These are phyloP conservation scores for Lepidium didymum DNA, from an alignment of 345 rosid species.

Conservation along the genomic window DNA sequence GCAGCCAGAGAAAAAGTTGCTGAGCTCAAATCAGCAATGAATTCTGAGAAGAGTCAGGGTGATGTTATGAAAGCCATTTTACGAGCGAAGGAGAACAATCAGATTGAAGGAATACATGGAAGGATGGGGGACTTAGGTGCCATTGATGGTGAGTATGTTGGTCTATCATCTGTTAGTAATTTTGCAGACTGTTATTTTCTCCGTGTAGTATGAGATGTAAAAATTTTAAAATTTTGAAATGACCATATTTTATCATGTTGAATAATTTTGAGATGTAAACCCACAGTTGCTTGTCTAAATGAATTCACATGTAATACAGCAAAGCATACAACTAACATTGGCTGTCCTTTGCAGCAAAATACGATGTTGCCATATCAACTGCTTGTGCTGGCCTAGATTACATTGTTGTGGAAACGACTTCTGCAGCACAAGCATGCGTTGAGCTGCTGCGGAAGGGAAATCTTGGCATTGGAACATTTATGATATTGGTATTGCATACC, in stretches of 20 bases:
- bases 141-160: slow-evolving; percentile 62
- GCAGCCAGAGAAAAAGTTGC: slow-evolving; percentile 86
- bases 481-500: slow-evolving; percentile 71
- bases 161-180: slow-evolving; percentile 4
- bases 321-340: background rate
- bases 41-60: slow-evolving; percentile 90
- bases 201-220: background rate
- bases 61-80: slow-evolving; percentile 82
- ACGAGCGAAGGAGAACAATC: slow-evolving; percentile 70
- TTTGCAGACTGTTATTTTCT: background rate
- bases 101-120: slow-evolving; percentile 88
- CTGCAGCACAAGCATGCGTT: slow-evolving; percentile 91
- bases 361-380: slow-evolving; percentile 91
- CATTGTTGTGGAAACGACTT: slow-evolving; percentile 92
- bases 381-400: slow-evolving; percentile 92
- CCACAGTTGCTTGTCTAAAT: background rate
- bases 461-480: slow-evolving; percentile 91
- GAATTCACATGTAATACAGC: background rate
- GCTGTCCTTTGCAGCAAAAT: slow-evolving; percentile 62
- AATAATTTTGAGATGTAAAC: background rate
- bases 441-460: slow-evolving; percentile 82
- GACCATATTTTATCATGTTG: background rate
- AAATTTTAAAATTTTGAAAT: background rate
- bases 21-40: slow-evolving; percentile 71
- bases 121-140: slow-evolving; percentile 99